Base-by-base conservation (phyloP, 108 stramenopile genomes). In the Schizochytrium sp. region DNA sequence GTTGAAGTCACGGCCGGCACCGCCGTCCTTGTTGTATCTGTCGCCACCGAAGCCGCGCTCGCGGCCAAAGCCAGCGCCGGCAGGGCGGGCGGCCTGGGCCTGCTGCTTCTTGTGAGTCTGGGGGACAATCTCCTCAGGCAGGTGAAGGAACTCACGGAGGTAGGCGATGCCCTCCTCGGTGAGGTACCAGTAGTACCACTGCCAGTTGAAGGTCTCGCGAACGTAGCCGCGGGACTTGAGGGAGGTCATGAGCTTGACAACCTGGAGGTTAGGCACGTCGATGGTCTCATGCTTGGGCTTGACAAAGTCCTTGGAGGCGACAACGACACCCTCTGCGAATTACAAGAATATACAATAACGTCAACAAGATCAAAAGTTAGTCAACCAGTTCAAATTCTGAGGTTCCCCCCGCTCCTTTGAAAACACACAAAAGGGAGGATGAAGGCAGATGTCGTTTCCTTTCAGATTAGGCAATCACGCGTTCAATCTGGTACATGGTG, bases 171-270 rank as follows among this genome's bases (percentile, higher is more conserved):
- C 98, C 91, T 96, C 98, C 64, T 93, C 94, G 44, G 97, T 98
- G 76, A 99, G 94, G 95, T 97, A 98, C 94, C 95, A 97, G 97
- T 99, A 99, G 91, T 94, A 94, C 95, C 97, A 96, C 91, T 97
- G 98, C 98, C 98, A 99, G 83, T 93, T 96, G 96, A 97, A 99
- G 88, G 98, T 99, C 89, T 96, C 91, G 59, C 95, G 95, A 72
- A 98, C 93, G 93, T 92, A 96, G 46, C 95, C 96, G 64, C 95
- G 93, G 72, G 95, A 95, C 87, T 94, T 92, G 72, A 99, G 93
- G 69, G 95, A 96, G 95, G 98, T 98, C 96, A 99, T 96, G 61
- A 98, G 94, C 90, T 94, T 96, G 61, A 99, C 91, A 56, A 99
- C 98, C 88, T 96, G 96, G 90, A 98, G 94, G 94, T 98, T 98